Conservation (phyloP, 192 early-diverging fungal species). For the Coemansia sp. region DNA sequence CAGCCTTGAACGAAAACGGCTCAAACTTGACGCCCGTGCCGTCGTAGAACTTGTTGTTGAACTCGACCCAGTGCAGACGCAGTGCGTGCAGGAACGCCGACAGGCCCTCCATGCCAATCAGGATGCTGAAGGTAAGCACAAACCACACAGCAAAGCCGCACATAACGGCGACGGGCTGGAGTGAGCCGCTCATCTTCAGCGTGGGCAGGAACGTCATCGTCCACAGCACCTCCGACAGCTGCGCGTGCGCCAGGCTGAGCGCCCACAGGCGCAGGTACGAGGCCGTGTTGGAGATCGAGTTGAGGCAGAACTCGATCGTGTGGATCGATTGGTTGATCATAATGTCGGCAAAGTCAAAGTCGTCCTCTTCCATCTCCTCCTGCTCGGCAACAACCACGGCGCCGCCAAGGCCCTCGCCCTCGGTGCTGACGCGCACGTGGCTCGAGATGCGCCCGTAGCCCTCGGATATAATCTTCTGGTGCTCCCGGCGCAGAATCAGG, state of each 20-base stretch:
- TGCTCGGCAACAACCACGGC: constrained; percentile 58
- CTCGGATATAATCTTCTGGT: constrained; percentile 67
- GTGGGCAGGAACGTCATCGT: constrained; percentile 70
- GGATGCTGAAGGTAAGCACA: constrained; percentile 69
- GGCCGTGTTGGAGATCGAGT: constrained; percentile 97
- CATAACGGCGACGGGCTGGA: constrained; percentile 70
- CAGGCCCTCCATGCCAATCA: constrained; percentile 85
- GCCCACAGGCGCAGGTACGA: constrained; percentile 99
- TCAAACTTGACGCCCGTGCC: constrained; percentile 87
- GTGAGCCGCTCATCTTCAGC: constrained; percentile 49
- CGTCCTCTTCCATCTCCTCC: constrained; percentile 66
- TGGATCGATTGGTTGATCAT: constrained; percentile 98
- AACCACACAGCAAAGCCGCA: constrained; percentile 91
- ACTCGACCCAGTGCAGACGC: constrained; percentile 98
- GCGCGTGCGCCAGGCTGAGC: constrained; percentile 94
- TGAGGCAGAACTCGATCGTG: constrained; percentile 97
- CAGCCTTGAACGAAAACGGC: constrained; percentile 79
- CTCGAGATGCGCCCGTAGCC: constrained; percentile 72
- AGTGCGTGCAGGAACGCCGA: constrained; percentile 88
- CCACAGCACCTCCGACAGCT: constrained; percentile 97
- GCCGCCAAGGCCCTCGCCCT: constrained; percentile 42
- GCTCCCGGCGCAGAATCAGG: constrained; percentile 76
- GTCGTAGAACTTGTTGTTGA: constrained; percentile 96
- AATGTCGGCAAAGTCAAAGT: constrained; percentile 93
- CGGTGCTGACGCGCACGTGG: constrained; percentile 52